Base-by-base conservation (phyloP, 305 asterid genomes). In the Fraxinus sp. region DNA sequence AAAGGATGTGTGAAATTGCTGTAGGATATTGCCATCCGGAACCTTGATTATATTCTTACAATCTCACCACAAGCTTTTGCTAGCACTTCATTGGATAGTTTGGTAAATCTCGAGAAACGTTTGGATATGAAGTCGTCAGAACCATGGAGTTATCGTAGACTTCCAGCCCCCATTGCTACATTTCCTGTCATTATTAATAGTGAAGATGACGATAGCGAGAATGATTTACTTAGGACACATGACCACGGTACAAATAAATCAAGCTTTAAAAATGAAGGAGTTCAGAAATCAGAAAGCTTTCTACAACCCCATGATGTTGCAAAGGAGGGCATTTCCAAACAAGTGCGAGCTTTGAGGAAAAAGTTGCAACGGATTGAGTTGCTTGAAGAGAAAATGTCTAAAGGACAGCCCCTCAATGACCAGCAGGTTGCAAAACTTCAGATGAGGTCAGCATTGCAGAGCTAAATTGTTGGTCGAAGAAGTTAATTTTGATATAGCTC, bases 301-400 rank as follows among this genome's bases (percentile, higher is more conserved):
- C 87, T 94, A 57, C 92, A 89, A 84, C 77, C 91, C 71, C 83
- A 86, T 82, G 94, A 90, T 82, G 88, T 79, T 71, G 91, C 79
- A 13, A 86, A 85, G 72, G 94, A 92, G 73, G 92, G 83, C 24
- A 83, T 88, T 82, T 81, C 88, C 85, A 96, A 93, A 83, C 92
- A 91, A 84, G 88, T 96, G 80, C 90, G 98, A 83, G 94, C 95
- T 81, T 84, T 93, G 83, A 91, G 92, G 90, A 96, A 96, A 88
- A 96, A 96, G 90, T 84, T 96, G 91, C 99, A 96, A 88, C 99
- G 93, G 91, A 92, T 96, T 86, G 97, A 93, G 89, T 90, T 96
- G 87, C 97, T 94, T 24, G 98, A 96, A 89, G 97, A 89, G 55
- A 96, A 93, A 86, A 91, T 77, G 64, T 87, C 85, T 1, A 92